Evolutionary conservation across 176 grass and related monocot genomes (phyloP).

Genomic region (Triticum aestivum): DNA sequence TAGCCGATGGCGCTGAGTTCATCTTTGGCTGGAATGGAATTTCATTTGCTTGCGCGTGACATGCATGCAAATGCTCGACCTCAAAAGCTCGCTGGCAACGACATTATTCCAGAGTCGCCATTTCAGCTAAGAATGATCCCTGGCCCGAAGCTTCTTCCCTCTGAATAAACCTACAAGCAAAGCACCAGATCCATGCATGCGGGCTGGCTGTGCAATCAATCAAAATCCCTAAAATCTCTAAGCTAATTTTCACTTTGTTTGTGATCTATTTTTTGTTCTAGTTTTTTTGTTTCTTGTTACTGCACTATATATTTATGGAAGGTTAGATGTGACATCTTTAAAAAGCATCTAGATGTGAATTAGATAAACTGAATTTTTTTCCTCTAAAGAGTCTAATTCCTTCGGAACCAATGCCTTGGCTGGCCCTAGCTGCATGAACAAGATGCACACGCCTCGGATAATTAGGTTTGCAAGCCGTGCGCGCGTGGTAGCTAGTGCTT

Average conservation of each 20-base stretch:
- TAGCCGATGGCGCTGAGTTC: neutral
- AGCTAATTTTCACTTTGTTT: no score
- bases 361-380: no score
- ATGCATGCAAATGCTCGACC: neutral
- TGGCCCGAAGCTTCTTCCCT: neutral
- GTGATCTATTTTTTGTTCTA: no score
- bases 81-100: neutral
- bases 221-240: no score
- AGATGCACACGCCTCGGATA: neutral
- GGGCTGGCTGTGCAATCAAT: neutral
- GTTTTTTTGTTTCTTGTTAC: no score
- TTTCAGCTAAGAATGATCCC: constrained; percentile 6
- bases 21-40: neutral
- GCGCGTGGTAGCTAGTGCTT: neutral
- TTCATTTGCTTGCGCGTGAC: neutral
- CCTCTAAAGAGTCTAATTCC: no score
- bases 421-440: neutral
- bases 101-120: neutral
- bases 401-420: no score
- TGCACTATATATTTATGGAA: no score
- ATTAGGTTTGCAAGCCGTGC: neutral
- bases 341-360: no score
- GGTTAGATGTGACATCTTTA: no score
- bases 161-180: neutral
- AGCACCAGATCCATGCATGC: constrained; percentile 4